Conservation (phyloP, 768 basidiomycete species). For the Boletus bicolor region DNA sequence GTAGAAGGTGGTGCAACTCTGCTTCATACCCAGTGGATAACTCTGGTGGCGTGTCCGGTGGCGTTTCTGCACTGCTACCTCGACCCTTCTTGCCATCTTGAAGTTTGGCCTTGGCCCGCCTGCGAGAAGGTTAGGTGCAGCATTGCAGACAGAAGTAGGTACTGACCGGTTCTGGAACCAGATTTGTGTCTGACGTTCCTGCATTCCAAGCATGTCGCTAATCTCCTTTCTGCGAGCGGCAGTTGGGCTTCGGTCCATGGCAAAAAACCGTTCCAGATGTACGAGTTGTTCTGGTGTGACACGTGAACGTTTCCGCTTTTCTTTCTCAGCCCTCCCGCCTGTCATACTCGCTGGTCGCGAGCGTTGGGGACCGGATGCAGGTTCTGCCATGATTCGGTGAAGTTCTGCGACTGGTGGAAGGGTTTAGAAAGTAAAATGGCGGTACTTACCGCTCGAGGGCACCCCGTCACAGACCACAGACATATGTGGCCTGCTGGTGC, state of each 20-base stretch:
- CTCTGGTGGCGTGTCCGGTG: constrained; percentile 51
- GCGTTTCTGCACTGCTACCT: constrained; percentile 34
- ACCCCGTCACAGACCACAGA: constrained; percentile 25
- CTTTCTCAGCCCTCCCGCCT: constrained; percentile 37
- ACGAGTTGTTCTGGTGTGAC: constrained; percentile 80
- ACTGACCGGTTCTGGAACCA: constrained; percentile 81
- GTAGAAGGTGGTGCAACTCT: constrained; percentile 62
- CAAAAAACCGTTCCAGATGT: constrained; percentile 69
- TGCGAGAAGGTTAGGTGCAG: constrained; percentile 25
- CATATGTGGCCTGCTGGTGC: constrained; percentile 25
- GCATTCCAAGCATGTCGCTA: constrained; percentile 71
- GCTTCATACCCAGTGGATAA: constrained; percentile 50
- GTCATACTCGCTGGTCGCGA: constrained; percentile 28
- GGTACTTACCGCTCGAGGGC: constrained; percentile 15
- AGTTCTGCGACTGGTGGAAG: constrained; percentile 24
- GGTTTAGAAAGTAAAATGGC: constrained; percentile 27
- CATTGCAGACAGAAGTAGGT: background rate
- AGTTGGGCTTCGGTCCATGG: constrained; percentile 67
- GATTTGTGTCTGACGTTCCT: constrained; percentile 84
- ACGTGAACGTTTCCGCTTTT: constrained; percentile 72
- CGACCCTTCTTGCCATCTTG: constrained; percentile 54
- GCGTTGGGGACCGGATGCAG: constrained; percentile 36
- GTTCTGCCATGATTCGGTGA: constrained; percentile 28
- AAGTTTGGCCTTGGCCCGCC: constrained; percentile 80
- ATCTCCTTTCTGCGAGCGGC: constrained; percentile 71